Conservation (phyloP, 257 asterid genomes). For the Solanum habrochaites region DNA sequence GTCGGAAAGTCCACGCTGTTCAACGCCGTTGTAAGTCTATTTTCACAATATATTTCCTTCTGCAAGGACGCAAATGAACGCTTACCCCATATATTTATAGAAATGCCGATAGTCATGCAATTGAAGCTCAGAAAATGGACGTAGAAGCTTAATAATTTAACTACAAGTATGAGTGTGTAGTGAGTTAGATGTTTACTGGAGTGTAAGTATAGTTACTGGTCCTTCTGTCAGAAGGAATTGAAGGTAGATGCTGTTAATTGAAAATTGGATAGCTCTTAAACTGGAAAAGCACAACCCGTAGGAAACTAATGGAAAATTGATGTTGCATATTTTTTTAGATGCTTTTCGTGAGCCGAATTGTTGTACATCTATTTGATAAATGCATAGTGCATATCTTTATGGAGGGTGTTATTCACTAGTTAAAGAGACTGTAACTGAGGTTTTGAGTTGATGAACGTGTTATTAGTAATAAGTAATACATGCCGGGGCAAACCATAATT, state of each 20-base stretch:
- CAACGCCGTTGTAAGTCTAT: slow-evolving; percentile 79
- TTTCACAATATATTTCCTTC: neutral
- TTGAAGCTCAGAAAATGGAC: neutral
- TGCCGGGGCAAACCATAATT: neutral
- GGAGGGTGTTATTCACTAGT: neutral
- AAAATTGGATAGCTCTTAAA: neutral
- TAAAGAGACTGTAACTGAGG: neutral
- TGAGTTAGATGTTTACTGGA: neutral
- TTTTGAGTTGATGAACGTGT: neutral
- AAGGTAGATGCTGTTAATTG: neutral
- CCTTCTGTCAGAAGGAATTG: neutral
- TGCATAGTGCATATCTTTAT: neutral
- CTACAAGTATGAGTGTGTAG: neutral
- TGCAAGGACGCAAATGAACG: neutral
- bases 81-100: neutral
- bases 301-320: neutral
- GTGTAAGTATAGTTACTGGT: neutral
- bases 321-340: neutral
- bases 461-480: neutral
- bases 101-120: neutral
- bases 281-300: neutral
- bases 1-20: slow-evolving; percentile 96
- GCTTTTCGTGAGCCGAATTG: neutral
- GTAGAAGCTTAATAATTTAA: neutral
- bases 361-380: neutral